Evolutionary conservation across 83 land plant species (phyloP), one percentile per base, ranked within the genome.

Genomic region (Picea mariana): DNA sequence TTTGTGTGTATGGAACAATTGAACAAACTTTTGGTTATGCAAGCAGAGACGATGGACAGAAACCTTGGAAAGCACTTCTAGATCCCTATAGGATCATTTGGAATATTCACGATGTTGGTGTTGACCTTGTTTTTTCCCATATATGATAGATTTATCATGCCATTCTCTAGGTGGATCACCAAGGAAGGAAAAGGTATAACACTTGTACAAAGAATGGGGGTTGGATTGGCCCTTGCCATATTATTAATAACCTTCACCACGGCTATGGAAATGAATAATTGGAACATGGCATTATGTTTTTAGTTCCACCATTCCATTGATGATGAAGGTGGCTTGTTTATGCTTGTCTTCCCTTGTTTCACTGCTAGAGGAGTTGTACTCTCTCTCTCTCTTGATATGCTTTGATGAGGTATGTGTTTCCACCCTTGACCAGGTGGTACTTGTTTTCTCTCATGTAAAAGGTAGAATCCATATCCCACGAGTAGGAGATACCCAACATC

Each of bases 41-140:
- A 96, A 65, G 95, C 95, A 21, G 69, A 81, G n/a, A 87, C 86
- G 49, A 91, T 94, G 95, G 87, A 96, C 87, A 80, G 90, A 0
- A 90, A 86, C 78, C 58, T 91, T 1, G 8, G 86, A 8, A 62
- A 62, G 1, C 63, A 73, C 17, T 90, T 93, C 83, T 64, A 88
- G 82, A 87, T 94, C 82, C 96, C 94, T 0, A 68, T 91, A 0
- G 96, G 88, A 15, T 87, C 96, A 9, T 49, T 94, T 12, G 26
- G n/a, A 60, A 78, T 89, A 61, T 78, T 94, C 81, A 84, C 90
- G 24, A 76, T 87, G 86, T 21, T 89, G 44, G 73, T 91, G 4
- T 62, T 91, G 9, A 88, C 87, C 13, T 0, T 88, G 0, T 89
- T 82, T 77, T 42, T 93, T 26, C 94, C 94, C 9, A 3, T 93